A percentile compares a stretch with the other conserved stretches of the same genome.
These are phyloP conservation scores for Cladosporium sp. DNA, from an alignment of 2,329 filamentous ascomycete genomes.

Conservation along the genomic window DNA sequence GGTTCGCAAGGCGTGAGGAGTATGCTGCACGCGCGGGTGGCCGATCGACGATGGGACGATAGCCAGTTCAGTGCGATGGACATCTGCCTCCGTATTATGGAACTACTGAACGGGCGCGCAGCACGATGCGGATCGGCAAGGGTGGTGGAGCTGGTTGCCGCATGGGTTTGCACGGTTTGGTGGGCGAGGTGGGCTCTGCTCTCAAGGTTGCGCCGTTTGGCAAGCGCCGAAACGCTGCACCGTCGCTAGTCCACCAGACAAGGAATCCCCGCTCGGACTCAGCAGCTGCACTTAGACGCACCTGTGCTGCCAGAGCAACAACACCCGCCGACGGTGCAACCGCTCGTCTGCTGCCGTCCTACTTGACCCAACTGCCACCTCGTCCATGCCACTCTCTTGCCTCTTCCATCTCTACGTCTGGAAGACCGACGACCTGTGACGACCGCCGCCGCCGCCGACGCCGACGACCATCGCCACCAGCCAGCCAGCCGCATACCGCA, in stretches of 20 bases:
- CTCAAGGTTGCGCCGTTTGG: slow-evolving; percentile 21
- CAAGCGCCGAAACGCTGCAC: slow-evolving; percentile 13
- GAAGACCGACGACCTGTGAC: slow-evolving; percentile 3
- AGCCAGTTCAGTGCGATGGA: slow-evolving; percentile 1
- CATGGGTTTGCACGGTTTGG: not conserved
- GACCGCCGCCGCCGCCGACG: not conserved
- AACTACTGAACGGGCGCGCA: not conserved
- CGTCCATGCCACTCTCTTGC: not conserved
- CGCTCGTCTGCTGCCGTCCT: not conserved
- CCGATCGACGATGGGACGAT: slow-evolving; percentile 11
- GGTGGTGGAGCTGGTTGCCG: slow-evolving; percentile 2
- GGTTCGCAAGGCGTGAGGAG: slow-evolving; percentile 17
- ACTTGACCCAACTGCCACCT: slow-evolving; percentile 6
- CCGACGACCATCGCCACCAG: too few relatives aligned
- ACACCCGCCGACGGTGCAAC: slow-evolving; percentile 18
- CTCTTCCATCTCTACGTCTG: slow-evolving; percentile 8
- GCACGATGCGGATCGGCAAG: slow-evolving; percentile 8
- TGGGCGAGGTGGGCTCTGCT: not conserved
- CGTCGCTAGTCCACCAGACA: slow-evolving; percentile 4
- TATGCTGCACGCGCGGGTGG: not conserved
- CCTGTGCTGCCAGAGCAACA: slow-evolving; percentile 21
- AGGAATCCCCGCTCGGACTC: slow-evolving; percentile 16
- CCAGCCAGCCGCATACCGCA: not conserved
- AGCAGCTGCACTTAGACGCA: slow-evolving; percentile 17
- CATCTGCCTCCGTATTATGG: not conserved